phyloP scores from a whole-genome alignment of 1,284 basidiomycete species.

The Crucibulum cyathiforme region DNA sequence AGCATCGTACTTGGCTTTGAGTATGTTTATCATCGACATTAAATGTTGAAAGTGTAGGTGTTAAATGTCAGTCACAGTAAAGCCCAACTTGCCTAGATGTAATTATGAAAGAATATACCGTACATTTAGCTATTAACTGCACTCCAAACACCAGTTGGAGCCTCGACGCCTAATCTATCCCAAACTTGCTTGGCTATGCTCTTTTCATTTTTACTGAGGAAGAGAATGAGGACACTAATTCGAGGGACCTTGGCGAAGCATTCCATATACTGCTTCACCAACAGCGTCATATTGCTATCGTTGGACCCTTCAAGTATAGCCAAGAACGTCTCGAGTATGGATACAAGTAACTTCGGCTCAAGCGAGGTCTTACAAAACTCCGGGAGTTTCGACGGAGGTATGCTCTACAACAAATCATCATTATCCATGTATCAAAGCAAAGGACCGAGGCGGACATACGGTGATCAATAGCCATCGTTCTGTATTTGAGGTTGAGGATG shows the following conservation, averaged over 20 bases:
- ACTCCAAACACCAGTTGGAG: slow-evolving; percentile 21
- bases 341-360: slow-evolving; percentile 63
- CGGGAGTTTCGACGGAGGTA: slow-evolving; percentile 60
- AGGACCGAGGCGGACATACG: slow-evolving; percentile 39
- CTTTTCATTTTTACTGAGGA: slow-evolving; percentile 64
- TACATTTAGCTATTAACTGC: too few relatives aligned
- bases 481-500: slow-evolving; percentile 37
- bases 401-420: slow-evolving; percentile 42
- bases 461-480: slow-evolving; percentile 60
- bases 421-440: neutral
- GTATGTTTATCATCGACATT: too few relatives aligned
- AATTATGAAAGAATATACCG: too few relatives aligned
- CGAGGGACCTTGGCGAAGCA: slow-evolving; percentile 59
- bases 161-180: slow-evolving; percentile 33
- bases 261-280: slow-evolving; percentile 55
- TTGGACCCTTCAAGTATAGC: slow-evolving; percentile 34
- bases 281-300: slow-evolving; percentile 13
- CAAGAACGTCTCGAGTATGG: slow-evolving; percentile 58
- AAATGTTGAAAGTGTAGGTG: too few relatives aligned
- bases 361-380: slow-evolving; percentile 69
- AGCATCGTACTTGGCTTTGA: too few relatives aligned
- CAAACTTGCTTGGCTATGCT: slow-evolving; percentile 45
- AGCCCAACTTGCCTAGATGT: too few relatives aligned
- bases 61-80: too few relatives aligned
- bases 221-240: slow-evolving; percentile 66